Base-by-base conservation (phyloP, 139 green algal species). In the Protoeuglena noctilucae region DNA sequence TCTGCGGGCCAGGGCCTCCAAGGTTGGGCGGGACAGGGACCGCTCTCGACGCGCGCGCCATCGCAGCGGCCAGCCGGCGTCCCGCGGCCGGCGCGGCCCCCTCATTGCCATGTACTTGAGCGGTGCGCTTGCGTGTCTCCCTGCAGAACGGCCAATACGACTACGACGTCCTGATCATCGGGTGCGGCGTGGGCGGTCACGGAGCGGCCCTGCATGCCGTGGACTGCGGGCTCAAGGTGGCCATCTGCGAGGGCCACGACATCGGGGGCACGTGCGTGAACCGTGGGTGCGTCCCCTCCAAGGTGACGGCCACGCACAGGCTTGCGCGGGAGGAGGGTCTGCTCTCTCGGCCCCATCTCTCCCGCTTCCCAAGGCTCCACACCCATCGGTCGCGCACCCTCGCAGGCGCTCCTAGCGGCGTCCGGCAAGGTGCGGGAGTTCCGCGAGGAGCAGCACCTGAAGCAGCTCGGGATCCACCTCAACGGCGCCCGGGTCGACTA, bases 231-330 rank as follows among this genome's bases (percentile, higher is more conserved):
- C 66, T 99, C 24, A 97, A 96, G 72, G 87, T 91, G 50, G 89
- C 84, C 27, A 78, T 99, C 28, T 79, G 98, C 29, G 92, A 99
- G 75, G 86, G 87, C 28, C 84, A 94, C 62, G 87, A 94, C 48
- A 82, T 99, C 24, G 92, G 92, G 29, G 92, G 92, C 63, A 99
- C 92, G 22, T 99, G 92, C 73, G 92, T 99, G 3, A 99, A 99
- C 75, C 64, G 92, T n/a, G 92, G 92, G 56, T 99, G 92, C 68
- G 89, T 99, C 50, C 92, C 92, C 53, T 94, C 81, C 49, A n/a
- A n/a, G n/a, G n/a, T n/a, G n/a, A 78, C 77, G 57, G n/a, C n/a
- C n/a, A n/a, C n/a, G n/a, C n/a, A n/a, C n/a, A n/a, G n/a, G n/a
- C n/a, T n/a, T n/a, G n/a, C n/a, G n/a, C n/a, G n/a, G n/a, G n/a